Base-by-base conservation (phyloP, 2,329 filamentous ascomycete genomes). In the Grosmannia penicillata region DNA sequence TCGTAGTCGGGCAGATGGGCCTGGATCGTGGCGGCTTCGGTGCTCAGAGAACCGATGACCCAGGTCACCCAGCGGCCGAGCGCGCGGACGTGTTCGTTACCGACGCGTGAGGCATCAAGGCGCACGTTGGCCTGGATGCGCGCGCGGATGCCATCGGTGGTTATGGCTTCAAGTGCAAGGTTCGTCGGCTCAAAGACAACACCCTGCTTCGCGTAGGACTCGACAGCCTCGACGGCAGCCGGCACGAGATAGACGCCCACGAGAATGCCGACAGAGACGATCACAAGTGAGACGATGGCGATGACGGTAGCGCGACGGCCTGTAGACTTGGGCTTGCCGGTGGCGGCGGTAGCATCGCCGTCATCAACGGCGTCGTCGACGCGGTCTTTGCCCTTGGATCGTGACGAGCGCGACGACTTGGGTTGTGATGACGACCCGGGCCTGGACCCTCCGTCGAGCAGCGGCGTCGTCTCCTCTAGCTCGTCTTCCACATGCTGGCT, bases 151-250 rank as follows among this genome's bases (percentile, higher is more conserved):
- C 91, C 89, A 42, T 78, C 69, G 8, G 74, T 53, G 0, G 85
- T 95, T 47, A 95, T 81, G 3, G 81, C 84, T 51, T 91, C 82
- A 43, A 98, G 76, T 2, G 86, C 85, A 17, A 98, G 60, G 47
- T 78, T 82, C 6, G 80, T 86, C 2, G 91, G 84, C 52, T 87
- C 75, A 47, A 98, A 72, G 15, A 89, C 75, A 19, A 79, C 69
- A 4, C 87, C 84, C 56, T 87, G 69, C 58, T 89, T 80, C 35
- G 82, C 83, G 57, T 98, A 98, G 53, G 84, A n/a, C n/a, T n/a
- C n/a, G n/a, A n/a, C n/a, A n/a, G 26, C 72, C 57, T 93, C 76
- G 10, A 93, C 74, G 8, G 79, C 74, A 14, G 80, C 76, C 2
- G 89, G 87, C 0, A 81, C 73, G 38, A 93, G 71, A 59, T 94